Base-by-base conservation (phyloP, 1,284 basidiomycete genomes). In the Ceratobasidium sp. region DNA sequence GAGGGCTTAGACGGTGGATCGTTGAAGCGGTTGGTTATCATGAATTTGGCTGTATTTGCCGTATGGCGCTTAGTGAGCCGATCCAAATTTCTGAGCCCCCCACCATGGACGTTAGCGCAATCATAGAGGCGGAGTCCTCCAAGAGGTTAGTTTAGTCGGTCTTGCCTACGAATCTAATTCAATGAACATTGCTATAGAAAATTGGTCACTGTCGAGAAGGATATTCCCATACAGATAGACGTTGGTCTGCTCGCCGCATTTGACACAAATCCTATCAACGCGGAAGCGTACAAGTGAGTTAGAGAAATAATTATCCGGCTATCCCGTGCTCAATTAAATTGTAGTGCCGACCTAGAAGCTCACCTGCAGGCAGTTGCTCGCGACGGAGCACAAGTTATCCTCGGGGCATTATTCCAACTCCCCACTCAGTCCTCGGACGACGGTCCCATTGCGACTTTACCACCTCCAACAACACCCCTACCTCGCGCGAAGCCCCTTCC, bases 401-500 rank as follows among this genome's bases (percentile, higher is more conserved):
- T 98, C 73, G 84, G 88, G 56, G 77, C 87, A 20, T 86, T 99
- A 62, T 98, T 96, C 79, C 81, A 87, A 32, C 87, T 96, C 8
- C 94, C 95, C 13, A 92, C 89, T 7, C 83, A 84, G 40, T 80
- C 87, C 25, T 89, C 92, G 8, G 83, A 88, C 40, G 90, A 94
- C 74, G 96, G 96, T 0, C 93, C 93, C 0, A 83, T 96, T 62
- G 93, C 92, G 1, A 82, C 87, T 70, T 87, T 98, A 2, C 95
- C 96, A 0, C 78, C 87, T 1, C 88, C 93, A 4, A 86, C 83
- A 4, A 92, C 89, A 38, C 81, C 83, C 53, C 85, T 98, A 1
- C 96, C 96, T 0, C 87, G 96, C 35, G 86, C 95, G 50, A 99
- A 99, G 79, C 92, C 92, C 1, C 82, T 98, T 27, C 96, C 96